Evolutionary conservation across 768 basidiomycete species (phyloP).

Genomic region (Boletus rubescentipes): DNA sequence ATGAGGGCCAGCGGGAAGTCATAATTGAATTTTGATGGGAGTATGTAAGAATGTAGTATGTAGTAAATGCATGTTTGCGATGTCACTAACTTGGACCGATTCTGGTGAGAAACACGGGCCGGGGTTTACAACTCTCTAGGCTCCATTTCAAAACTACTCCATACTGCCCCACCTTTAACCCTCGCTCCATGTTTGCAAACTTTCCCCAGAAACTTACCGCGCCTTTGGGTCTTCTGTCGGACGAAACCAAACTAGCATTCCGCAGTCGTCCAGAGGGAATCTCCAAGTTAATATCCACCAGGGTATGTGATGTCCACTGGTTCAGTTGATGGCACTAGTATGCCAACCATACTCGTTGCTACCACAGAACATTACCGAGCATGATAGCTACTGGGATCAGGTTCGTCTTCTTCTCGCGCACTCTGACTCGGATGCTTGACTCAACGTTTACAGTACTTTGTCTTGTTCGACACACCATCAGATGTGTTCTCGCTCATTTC

Average conservation of each 20-base stretch:
- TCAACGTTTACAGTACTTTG: conserved; percentile 57
- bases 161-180: neutral
- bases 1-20: conserved; percentile 5
- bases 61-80: neutral
- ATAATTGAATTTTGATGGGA: conserved; percentile 8
- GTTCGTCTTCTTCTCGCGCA: conserved; percentile 39
- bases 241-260: conserved; percentile 89
- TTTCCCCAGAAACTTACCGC: conserved; percentile 71
- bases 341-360: conserved; percentile 2
- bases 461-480: conserved; percentile 84
- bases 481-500: conserved; percentile 90
- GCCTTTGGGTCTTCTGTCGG: conserved; percentile 76
- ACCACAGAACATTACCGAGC: conserved; percentile 66
- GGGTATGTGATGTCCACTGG: conserved; percentile 49
- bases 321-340: neutral
- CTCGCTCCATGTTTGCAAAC: conserved; percentile 57
- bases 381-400: conserved; percentile 90
- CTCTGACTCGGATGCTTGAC: neutral
- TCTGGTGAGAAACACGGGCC: neutral
- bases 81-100: neutral
- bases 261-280: conserved; percentile 81
- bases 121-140: neutral
- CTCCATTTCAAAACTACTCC: neutral
- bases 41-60: neutral
- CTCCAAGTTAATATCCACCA: conserved; percentile 65